phyloP scores from a whole-genome alignment of 192 early-diverging fungal species.

The Backusella westeae region DNA sequence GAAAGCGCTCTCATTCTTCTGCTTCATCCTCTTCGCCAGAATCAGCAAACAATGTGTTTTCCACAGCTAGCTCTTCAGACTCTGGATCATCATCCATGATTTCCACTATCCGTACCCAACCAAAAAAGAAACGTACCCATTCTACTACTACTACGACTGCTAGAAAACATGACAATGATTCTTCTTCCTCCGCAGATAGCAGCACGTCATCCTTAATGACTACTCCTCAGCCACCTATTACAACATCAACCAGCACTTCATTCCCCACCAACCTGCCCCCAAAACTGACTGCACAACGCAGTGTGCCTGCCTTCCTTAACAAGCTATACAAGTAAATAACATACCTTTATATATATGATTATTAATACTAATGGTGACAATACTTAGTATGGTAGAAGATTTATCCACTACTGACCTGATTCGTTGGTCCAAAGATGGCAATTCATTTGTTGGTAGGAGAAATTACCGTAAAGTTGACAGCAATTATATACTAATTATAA shows the following conservation, averaged over 20 bases:
- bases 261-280: background rate
- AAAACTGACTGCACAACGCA: conserved; percentile 16
- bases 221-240: background rate
- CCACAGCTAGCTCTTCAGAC: conserved; percentile 16
- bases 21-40: conserved; percentile 3
- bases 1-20: conserved; percentile 16
- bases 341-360: background rate
- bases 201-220: background rate
- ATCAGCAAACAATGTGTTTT: conserved; percentile 11
- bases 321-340: conserved; percentile 81
- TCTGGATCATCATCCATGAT: conserved; percentile 20
- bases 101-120: background rate
- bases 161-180: background rate
- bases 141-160: background rate
- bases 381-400: conserved; percentile 87
- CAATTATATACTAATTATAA: background rate
- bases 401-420: conserved; percentile 78
- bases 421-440: conserved; percentile 85
- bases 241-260: background rate
- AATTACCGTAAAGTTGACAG: background rate
- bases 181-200: background rate
- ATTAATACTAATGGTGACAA: background rate
- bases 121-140: background rate
- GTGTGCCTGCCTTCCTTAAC: conserved; percentile 89
- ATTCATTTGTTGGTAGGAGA: conserved; percentile 73